These are phyloP conservation scores for Massarina eburnea DNA, from an alignment of 2,329 filamentous ascomycete species.

Conservation along the genomic window DNA sequence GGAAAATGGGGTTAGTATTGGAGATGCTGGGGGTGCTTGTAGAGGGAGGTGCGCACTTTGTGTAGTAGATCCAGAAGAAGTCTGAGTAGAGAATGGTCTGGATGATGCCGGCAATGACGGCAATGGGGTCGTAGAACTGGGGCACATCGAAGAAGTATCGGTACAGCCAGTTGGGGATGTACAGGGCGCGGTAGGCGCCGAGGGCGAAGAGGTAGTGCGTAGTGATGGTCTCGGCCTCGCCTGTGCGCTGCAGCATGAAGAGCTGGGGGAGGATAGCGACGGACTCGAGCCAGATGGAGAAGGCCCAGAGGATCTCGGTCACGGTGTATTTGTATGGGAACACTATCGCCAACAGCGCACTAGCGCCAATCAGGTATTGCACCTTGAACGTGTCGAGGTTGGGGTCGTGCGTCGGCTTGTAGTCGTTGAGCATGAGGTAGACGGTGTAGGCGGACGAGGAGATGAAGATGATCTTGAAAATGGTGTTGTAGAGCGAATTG, in stretches of 20 bases:
- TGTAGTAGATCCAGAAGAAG: conserved; percentile 99
- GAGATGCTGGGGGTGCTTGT: background rate
- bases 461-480: conserved; percentile 97
- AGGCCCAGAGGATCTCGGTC: conserved; percentile 89
- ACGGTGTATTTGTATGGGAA: conserved; percentile 83
- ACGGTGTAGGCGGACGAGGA: conserved; percentile 87
- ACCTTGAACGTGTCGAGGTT: conserved; percentile 98
- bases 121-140: conserved; percentile 77
- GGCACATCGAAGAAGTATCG: conserved; percentile 74
- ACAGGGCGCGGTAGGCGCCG: conserved; percentile 86
- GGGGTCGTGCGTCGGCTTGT: conserved; percentile 95
- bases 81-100: conserved; percentile 97
- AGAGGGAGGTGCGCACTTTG: conserved; percentile 62
- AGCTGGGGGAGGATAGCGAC: conserved; percentile 96
- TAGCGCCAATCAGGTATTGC: conserved; percentile 85
- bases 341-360: conserved; percentile 74
- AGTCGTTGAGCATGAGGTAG: conserved; percentile 96
- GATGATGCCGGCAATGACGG: conserved; percentile 83
- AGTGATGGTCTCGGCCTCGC: conserved; percentile 98
- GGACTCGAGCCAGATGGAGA: conserved; percentile 96
- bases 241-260: conserved; percentile 96
- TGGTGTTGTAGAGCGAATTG: conserved; percentile 74
- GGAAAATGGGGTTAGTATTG: conserved; percentile 12
- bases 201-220: conserved; percentile 96
- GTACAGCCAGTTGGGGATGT: conserved; percentile 99